Evolutionary conservation across 306 rosid species (phyloP).

Genomic region (Lathyrus oleraceus): DNA sequence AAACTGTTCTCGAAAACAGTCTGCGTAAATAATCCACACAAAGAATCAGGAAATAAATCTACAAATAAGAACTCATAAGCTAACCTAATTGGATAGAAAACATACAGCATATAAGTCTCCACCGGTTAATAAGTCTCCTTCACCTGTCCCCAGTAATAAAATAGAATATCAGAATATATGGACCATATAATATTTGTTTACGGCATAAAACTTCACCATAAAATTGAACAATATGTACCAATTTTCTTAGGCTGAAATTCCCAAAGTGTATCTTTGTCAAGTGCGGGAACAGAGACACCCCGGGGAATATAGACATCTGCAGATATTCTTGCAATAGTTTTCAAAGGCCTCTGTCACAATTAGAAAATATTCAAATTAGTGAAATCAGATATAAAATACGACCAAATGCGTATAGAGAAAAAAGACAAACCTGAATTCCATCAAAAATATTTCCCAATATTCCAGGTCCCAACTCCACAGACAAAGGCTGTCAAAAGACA

Average conservation of each 20-base stretch:
- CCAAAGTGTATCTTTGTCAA: slow-evolving; percentile 94
- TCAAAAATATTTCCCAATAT: slow-evolving; percentile 96
- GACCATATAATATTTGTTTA: neutral
- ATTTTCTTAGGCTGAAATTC: slow-evolving; percentile 90
- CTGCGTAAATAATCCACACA: slow-evolving; percentile 51
- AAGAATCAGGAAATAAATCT: slow-evolving; percentile 25
- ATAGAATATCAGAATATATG: slow-evolving; percentile 29
- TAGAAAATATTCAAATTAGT: slow-evolving; percentile 5
- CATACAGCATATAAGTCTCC: slow-evolving; percentile 99
- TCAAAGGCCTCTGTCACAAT: slow-evolving; percentile 83
- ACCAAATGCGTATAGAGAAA: slow-evolving; percentile 3
- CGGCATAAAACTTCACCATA: neutral
- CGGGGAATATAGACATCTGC: slow-evolving; percentile 99
- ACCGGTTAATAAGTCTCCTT: slow-evolving; percentile 86
- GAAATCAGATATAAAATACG: slow-evolving; percentile 12
- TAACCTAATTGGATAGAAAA: slow-evolving; percentile 33
- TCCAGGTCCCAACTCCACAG: slow-evolving; percentile 99
- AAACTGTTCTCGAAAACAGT: slow-evolving; percentile 87
- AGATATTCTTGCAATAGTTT: slow-evolving; percentile 90
- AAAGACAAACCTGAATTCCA: slow-evolving; percentile 88
- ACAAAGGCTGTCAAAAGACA: slow-evolving; percentile 73
- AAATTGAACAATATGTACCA: slow-evolving; percentile 43
- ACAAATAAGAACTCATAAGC: slow-evolving; percentile 23
- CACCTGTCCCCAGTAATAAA: slow-evolving; percentile 60
- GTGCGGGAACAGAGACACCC: slow-evolving; percentile 96